A percentile compares a stretch with the other conserved stretches of the same genome.
Conservation (phyloP, 208 protist genomes). For the Trypanosoma scelopori region DNA sequence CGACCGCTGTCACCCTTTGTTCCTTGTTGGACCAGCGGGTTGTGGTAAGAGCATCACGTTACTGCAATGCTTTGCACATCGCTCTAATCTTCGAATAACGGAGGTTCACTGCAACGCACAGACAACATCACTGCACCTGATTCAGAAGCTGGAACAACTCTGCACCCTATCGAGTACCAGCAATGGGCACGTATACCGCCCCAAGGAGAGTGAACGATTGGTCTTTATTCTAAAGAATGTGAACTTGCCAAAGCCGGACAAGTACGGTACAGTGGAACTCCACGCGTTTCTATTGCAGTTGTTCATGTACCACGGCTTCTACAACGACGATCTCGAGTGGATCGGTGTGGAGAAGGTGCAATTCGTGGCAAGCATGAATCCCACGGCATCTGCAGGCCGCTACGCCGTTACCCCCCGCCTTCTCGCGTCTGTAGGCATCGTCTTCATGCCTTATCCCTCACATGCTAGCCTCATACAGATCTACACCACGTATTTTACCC, state of each 20-base stretch:
- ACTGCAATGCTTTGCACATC: constrained; percentile 64
- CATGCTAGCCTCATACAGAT: constrained; percentile 87
- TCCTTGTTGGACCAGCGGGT: constrained; percentile 96
- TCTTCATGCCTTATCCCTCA: constrained; percentile 91
- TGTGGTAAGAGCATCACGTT: constrained; percentile 94
- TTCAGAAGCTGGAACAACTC: constrained; percentile 94
- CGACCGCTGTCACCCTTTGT: constrained; percentile 80
- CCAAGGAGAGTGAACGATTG: constrained; percentile 92
- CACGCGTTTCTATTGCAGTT: constrained; percentile 98
- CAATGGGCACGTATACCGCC: constrained; percentile 91
- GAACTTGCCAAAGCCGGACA: constrained; percentile 97
- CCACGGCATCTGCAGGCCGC: constrained; percentile 84
- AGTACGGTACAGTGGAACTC: constrained; percentile 97
- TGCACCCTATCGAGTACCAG: constrained; percentile 87
- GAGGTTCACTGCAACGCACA: constrained; percentile 96
- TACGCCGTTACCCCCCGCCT: constrained; percentile 94
- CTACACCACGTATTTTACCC: constrained; percentile 90
- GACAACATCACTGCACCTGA: constrained; percentile 91
- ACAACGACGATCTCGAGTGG: constrained; percentile 97
- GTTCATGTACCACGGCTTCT: constrained; percentile 96
- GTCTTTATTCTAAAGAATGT: constrained; percentile 96
- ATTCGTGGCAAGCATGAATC: constrained; percentile 96
- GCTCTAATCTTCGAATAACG: constrained; percentile 54
- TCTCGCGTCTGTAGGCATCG: constrained; percentile 92
- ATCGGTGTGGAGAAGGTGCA: constrained; percentile 93